Conservation (phyloP, 1,139 yeast genomes). For the Candida frijolesensis region DNA sequence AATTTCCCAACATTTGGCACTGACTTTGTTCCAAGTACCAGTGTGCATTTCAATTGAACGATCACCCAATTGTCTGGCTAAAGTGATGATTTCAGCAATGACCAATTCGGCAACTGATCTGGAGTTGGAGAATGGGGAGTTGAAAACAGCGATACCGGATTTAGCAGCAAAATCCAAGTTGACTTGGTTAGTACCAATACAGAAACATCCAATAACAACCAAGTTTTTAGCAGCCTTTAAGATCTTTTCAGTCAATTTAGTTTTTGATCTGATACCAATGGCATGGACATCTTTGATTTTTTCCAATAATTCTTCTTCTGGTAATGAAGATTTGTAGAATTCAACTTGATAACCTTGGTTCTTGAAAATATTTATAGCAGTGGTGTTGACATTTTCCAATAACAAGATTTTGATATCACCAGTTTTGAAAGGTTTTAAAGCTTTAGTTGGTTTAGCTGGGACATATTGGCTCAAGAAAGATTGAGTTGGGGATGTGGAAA, state of each 20-base stretch:
- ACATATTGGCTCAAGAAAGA: conserved; percentile 50
- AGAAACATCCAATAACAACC: conserved; percentile 94
- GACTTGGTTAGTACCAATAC: conserved; percentile 99
- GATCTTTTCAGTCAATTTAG: conserved; percentile 79
- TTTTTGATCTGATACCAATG: conserved; percentile 96
- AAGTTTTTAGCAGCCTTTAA: conserved; percentile 85
- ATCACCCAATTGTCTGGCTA: conserved; percentile 97
- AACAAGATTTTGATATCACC: conserved; percentile 90
- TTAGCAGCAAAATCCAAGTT: conserved; percentile 90
- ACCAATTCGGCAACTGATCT: conserved; percentile 98
- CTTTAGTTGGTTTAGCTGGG: conserved; percentile 57
- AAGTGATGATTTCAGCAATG: conserved; percentile 88
- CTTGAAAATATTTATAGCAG: conserved; percentile 84
- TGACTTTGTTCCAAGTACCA: conserved; percentile 97
- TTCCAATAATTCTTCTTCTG: conserved; percentile 92
- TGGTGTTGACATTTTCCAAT: conserved; percentile 88
- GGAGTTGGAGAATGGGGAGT: conserved; percentile 98
- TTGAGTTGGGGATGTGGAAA: conserved; percentile 72
- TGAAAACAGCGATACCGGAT: conserved; percentile 94
- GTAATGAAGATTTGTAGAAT: conserved; percentile 83
- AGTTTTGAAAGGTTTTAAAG: conserved; percentile 84
- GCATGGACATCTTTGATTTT: conserved; percentile 94
- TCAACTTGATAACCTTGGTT: conserved; percentile 97
- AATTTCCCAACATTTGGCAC: conserved; percentile 97
- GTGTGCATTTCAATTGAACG: conserved; percentile 95